A percentile compares a stretch with the other conserved stretches of the same genome.
phyloP scores from a whole-genome alignment of 495 filamentous ascomycete species.

The Peziza echinospora region DNA sequence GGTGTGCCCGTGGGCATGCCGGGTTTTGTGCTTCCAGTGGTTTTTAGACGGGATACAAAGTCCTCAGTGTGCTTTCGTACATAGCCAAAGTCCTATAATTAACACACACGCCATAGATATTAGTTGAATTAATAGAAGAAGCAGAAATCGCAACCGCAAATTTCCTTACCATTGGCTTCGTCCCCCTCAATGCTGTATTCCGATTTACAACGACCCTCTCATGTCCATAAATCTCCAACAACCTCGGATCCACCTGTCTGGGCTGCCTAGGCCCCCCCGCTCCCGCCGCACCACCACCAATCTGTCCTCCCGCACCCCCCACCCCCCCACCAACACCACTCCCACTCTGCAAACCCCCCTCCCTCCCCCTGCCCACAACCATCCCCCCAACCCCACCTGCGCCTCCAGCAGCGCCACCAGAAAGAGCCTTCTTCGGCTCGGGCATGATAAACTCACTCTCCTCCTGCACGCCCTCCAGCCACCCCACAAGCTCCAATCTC shows the following conservation, averaged over 20 bases:
- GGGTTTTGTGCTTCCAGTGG: slow-evolving; percentile 19
- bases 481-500: slow-evolving; percentile 70
- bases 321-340: slow-evolving; percentile 27
- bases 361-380: not conserved
- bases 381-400: slow-evolving; percentile 11
- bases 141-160: slow-evolving; percentile 19
- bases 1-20: slow-evolving; percentile 9
- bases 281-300: slow-evolving; percentile 29
- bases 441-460: slow-evolving; percentile 79
- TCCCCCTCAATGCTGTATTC: slow-evolving; percentile 67
- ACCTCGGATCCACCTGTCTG: slow-evolving; percentile 51
- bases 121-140: not conserved
- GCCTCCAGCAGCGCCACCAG: slow-evolving; percentile 26
- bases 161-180: slow-evolving; percentile 54
- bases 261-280: slow-evolving; percentile 18
- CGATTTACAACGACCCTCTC: slow-evolving; percentile 83
- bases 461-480: slow-evolving; percentile 72
- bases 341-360: slow-evolving; percentile 25
- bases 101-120: not conserved
- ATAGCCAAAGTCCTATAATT: slow-evolving; percentile 68
- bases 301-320: slow-evolving; percentile 26
- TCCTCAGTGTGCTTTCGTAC: slow-evolving; percentile 66
- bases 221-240: slow-evolving; percentile 72
- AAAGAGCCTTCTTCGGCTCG: slow-evolving; percentile 25
- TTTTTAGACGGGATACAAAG: slow-evolving; percentile 48